These are phyloP conservation scores for Sporodiniella umbellata DNA, from an alignment of 371 early-diverging fungal genomes.

Conservation along the genomic window DNA sequence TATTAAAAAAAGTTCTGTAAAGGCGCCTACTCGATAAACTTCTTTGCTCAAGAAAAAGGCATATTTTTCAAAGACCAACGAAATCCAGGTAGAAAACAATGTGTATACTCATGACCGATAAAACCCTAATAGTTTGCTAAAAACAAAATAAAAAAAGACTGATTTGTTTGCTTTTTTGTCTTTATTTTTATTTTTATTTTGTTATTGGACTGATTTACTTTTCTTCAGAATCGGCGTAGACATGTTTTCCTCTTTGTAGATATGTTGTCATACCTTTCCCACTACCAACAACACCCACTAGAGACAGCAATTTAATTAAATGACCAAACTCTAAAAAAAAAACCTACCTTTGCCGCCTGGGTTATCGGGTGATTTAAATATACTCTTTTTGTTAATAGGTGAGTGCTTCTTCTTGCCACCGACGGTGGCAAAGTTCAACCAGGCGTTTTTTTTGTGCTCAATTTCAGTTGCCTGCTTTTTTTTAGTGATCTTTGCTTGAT, in stretches of 20 bases:
- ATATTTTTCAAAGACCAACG: not conserved
- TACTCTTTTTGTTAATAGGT: slow-evolving; percentile 64
- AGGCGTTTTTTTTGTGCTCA: slow-evolving; percentile 72
- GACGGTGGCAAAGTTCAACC: slow-evolving; percentile 73
- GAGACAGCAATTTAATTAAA: not conserved
- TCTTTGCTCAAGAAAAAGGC: not conserved
- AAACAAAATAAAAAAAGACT: no score
- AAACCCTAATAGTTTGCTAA: no score
- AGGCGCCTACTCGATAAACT: not conserved
- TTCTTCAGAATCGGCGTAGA: slow-evolving; percentile 26
- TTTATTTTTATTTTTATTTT: not conserved
- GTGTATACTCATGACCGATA: not conserved
- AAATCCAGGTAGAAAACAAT: not conserved
- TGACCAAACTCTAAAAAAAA: not conserved
- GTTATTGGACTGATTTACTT: not conserved
- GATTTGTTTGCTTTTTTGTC: no score
- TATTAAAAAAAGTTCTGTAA: no score
- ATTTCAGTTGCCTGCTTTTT: slow-evolving; percentile 62
- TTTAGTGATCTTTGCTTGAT: slow-evolving; percentile 40
- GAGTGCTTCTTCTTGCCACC: slow-evolving; percentile 40
- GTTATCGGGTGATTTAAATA: slow-evolving; percentile 68
- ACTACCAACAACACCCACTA: slow-evolving; percentile 71
- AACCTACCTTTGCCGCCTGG: slow-evolving; percentile 62
- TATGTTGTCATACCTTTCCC: slow-evolving; percentile 70
- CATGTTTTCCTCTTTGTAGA: slow-evolving; percentile 65